These are phyloP conservation scores for Carallia brachiata DNA, from an alignment of 345 rosid species.

Conservation along the genomic window DNA sequence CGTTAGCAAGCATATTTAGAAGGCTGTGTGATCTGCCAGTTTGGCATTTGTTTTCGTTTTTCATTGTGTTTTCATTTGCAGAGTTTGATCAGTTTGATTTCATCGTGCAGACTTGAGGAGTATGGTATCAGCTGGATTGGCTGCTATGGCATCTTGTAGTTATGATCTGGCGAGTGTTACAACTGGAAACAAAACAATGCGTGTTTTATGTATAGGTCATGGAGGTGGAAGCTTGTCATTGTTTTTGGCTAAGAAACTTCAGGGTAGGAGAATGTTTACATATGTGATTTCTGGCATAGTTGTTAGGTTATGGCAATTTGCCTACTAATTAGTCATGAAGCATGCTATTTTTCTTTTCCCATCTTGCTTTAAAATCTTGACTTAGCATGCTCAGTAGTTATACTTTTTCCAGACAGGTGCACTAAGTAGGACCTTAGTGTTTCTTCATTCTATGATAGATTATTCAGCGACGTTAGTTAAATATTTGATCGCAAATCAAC, in stretches of 20 bases:
- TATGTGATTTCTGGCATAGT: conserved; percentile 1
- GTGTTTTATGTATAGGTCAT: conserved; percentile 78
- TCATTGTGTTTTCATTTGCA: background rate
- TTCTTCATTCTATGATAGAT: too few relatives aligned
- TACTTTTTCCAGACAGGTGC: too few relatives aligned
- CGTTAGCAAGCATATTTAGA: too few relatives aligned
- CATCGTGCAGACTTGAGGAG: conserved; percentile 70
- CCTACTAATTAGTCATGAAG: background rate
- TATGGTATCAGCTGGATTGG: conserved; percentile 77
- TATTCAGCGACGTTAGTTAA: too few relatives aligned
- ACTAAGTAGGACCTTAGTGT: too few relatives aligned
- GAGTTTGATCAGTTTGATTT: background rate
- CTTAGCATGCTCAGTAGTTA: too few relatives aligned
- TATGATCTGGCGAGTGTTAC: conserved; percentile 54
- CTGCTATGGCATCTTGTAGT: conserved; percentile 56
- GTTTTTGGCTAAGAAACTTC: conserved; percentile 77
- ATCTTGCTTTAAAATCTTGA: background rate
- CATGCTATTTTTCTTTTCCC: background rate
- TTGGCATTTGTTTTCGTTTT: background rate
- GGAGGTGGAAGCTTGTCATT: conserved; percentile 94
- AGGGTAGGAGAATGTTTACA: conserved; percentile 35
- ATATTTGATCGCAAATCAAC: too few relatives aligned
- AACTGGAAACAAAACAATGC: conserved; percentile 57
- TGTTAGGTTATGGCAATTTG: background rate
- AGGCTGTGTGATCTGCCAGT: too few relatives aligned